phyloP scores from a whole-genome alignment of 2,329 filamentous ascomycete genomes.

The Aspergillus uvarum region DNA sequence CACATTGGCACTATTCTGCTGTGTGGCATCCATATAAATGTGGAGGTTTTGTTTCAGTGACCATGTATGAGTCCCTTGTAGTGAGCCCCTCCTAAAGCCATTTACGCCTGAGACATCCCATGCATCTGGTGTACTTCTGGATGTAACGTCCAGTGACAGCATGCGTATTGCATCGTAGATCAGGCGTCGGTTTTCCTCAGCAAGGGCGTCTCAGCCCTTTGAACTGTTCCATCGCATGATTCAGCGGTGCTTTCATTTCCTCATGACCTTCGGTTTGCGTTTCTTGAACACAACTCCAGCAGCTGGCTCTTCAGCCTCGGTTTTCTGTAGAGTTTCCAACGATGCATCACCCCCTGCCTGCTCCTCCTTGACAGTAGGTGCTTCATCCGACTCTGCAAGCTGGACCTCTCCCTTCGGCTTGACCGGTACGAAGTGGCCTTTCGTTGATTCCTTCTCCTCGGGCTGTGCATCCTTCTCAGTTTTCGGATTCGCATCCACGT shows the following conservation, averaged over 20 bases:
- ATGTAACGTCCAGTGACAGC: not conserved
- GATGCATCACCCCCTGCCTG: slow-evolving; percentile 7
- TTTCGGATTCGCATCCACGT: slow-evolving; percentile 16
- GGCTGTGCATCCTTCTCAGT: slow-evolving; percentile 11
- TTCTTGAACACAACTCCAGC: slow-evolving; percentile 49
- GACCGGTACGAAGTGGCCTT: slow-evolving; percentile 6
- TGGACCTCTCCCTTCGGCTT: slow-evolving; percentile 9
- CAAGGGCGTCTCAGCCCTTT: not conserved
- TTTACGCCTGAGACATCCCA: not conserved
- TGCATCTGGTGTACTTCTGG: not conserved
- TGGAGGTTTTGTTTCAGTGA: not conserved
- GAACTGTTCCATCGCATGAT: not conserved
- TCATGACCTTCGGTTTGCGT: slow-evolving; percentile 47
- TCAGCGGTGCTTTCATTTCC: slow-evolving; percentile 28
- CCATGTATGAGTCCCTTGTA: not conserved
- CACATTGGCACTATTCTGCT: not conserved
- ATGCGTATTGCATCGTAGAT: not conserved
- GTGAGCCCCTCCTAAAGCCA: not conserved
- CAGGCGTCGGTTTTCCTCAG: not conserved
- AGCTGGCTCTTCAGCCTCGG: slow-evolving; percentile 23
- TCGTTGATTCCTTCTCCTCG: slow-evolving; percentile 10
- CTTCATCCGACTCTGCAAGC: slow-evolving; percentile 14
- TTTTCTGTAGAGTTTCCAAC: slow-evolving; percentile 9
- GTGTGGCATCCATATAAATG: not conserved
- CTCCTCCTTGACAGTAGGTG: slow-evolving; percentile 26